A percentile compares a stretch with the other conserved stretches of the same genome.
Conservation (phyloP, 257 asterid species). For the Striga asiatica region DNA sequence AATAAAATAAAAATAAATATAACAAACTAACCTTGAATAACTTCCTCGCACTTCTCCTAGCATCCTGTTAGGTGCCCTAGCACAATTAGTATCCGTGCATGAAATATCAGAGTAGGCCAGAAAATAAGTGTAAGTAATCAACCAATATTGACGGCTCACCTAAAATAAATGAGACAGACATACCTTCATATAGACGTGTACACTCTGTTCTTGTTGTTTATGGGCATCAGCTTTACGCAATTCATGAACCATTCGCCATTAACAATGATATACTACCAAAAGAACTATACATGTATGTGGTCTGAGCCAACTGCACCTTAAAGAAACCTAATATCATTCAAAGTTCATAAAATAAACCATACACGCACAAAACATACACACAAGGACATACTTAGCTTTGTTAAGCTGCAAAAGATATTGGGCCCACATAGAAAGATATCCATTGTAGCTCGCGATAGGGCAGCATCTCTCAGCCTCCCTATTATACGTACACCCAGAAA, state of each 20-base stretch:
- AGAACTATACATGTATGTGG: too few relatives aligned
- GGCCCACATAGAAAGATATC: conserved; percentile 94
- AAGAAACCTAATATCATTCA: too few relatives aligned
- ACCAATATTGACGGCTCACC: conserved; percentile 99
- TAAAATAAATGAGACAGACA: too few relatives aligned
- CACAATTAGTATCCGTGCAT: conserved; percentile 89
- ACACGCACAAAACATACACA: not conserved
- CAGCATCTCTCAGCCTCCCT: conserved; percentile 97
- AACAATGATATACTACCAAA: too few relatives aligned
- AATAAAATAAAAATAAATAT: conserved; percentile 1
- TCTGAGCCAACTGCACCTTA: too few relatives aligned
- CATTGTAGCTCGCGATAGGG: conserved; percentile 79
- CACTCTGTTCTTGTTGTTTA: too few relatives aligned
- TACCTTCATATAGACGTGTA: too few relatives aligned
- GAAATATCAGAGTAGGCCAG: conserved; percentile 98
- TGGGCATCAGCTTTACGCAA: too few relatives aligned
- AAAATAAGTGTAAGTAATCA: conserved; percentile 92
- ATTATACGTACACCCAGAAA: conserved; percentile 89
- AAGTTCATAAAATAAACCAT: not conserved
- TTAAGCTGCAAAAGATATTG: conserved; percentile 85
- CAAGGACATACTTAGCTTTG: conserved; percentile 43
- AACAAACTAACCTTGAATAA: conserved; percentile 74
- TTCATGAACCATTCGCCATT: not conserved
- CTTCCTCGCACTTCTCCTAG: conserved; percentile 96
- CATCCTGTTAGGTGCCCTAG: conserved; percentile 94